Evolutionary conservation across 768 basidiomycete species (phyloP), one percentile per base, ranked within the genome.

Genomic region (Rickenella mellea): DNA sequence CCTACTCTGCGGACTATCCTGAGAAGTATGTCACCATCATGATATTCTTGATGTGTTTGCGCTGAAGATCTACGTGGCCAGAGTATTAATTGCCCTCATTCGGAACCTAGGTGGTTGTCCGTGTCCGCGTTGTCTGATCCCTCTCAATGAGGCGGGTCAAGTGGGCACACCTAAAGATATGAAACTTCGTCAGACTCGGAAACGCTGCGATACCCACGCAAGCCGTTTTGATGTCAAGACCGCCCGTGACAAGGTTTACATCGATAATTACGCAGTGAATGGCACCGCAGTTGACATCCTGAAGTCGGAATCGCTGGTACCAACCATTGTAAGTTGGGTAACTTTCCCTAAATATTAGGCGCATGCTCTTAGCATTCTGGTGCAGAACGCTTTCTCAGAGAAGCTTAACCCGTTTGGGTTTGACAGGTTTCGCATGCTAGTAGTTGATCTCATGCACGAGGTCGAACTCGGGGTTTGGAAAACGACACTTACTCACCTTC

Each of bases 401-500:
- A 20, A 17, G 6, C 39, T 51, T 7, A 26, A 15, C 6, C 2
- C 10, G 15, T 20, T 29, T 2, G 40, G 26, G 2, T 44, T 60
- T 29, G 49, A 60, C 31, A 36, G 48, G 5, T 58, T 48, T 22
- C 10, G 12, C 0, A 20, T 56, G 6, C 42, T 57, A 5, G 25
- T 48, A 0, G 41, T 52, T 2, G 53, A 58, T 20, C 29, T 59
- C 0, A 26, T 60, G 0, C 58, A 60, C 19, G 50, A 60, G 12
- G 50, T 56, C 1, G 39, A 59, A 29, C 25, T 58, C 0, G 55
- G 57, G 2, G 46, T 55, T 0, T 59, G 56, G 51, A 59, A 57
- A 12, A 48, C 44, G 0, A 29, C 53, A 1, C 51, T 59, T 7
- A 47, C 31, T 1, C 58, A 59, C 22, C 36, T 59, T 6, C 45